Conservation (phyloP, 495 filamentous ascomycete species). For the Chaetomium tenue region DNA sequence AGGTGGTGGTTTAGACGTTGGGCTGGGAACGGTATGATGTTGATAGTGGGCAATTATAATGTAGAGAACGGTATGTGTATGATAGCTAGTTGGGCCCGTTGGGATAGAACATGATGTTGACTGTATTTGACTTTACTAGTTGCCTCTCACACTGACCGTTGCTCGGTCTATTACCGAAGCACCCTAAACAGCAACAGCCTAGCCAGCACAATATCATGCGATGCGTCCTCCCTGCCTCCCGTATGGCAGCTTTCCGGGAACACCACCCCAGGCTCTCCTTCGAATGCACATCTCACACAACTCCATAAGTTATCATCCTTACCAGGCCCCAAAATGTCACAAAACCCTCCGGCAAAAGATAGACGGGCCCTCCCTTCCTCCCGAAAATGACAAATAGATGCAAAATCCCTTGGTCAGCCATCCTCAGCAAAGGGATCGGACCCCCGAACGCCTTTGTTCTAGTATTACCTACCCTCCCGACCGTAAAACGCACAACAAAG, state of each 20-base stretch:
- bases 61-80: too few species aligned
- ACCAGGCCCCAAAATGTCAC: neutral
- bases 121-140: neutral
- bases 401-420: neutral
- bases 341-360: neutral
- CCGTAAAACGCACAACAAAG: constrained; percentile 3
- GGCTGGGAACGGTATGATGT: too few species aligned
- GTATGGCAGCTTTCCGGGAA: neutral
- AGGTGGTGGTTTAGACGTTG: too few species aligned
- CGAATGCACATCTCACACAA: constrained; percentile 1
- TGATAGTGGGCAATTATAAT: too few species aligned
- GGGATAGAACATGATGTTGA: neutral
- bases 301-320: constrained; percentile 8
- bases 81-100: too few species aligned
- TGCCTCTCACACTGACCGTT: neutral
- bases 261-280: neutral
- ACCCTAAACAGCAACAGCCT: constrained; percentile 2
- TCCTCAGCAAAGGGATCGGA: neutral
- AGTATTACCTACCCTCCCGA: neutral
- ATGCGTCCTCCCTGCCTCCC: neutral
- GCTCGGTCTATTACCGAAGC: neutral
- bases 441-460: constrained; percentile 8
- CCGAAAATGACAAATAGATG: constrained; percentile 12
- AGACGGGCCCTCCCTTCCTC: neutral
- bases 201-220: neutral